phyloP scores from a whole-genome alignment of 2,329 filamentous ascomycete species.

The Xylariaceae sp. region DNA sequence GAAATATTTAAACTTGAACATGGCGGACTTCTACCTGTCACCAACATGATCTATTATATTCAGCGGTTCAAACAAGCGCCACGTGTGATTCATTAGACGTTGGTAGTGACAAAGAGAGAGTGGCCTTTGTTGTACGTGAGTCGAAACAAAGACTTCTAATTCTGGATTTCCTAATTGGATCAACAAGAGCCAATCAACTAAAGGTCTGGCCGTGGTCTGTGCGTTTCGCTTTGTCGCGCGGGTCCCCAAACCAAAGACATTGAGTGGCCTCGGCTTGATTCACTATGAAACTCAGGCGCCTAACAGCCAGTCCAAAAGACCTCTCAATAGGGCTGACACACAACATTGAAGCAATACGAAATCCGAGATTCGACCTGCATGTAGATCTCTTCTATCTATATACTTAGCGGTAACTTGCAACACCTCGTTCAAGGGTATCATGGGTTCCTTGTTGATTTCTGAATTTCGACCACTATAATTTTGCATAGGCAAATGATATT shows the following conservation, averaged over 20 bases:
- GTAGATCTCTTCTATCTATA: too few relatives aligned
- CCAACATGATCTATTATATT: background rate
- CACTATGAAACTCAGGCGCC: constrained; percentile 17
- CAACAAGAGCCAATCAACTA: constrained; percentile 15
- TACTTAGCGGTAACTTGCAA: too few relatives aligned
- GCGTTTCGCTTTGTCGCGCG: constrained; percentile 11
- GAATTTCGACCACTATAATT: too few relatives aligned
- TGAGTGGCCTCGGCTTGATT: constrained; percentile 11
- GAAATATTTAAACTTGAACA: constrained; percentile 20
- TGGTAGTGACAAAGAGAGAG: constrained; percentile 15
- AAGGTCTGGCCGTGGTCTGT: constrained; percentile 10
- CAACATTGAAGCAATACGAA: constrained; percentile 1
- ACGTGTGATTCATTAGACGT: constrained; percentile 7
- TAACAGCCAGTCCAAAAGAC: constrained; percentile 11
- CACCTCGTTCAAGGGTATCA: too few relatives aligned
- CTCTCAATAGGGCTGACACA: constrained; percentile 16
- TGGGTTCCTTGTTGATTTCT: too few relatives aligned
- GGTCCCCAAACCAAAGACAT: constrained; percentile 3
- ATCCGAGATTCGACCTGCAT: too few relatives aligned
- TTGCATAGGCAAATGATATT: too few relatives aligned
- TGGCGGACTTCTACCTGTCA: constrained; percentile 5
- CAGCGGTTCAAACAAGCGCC: constrained; percentile 22
- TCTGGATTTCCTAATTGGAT: constrained; percentile 24
- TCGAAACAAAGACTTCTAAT: constrained; percentile 25
- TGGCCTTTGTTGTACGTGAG: constrained; percentile 12